Evolutionary conservation across 164 flowering plant species (phyloP).

Genomic region (Tinospora cordifolia): DNA sequence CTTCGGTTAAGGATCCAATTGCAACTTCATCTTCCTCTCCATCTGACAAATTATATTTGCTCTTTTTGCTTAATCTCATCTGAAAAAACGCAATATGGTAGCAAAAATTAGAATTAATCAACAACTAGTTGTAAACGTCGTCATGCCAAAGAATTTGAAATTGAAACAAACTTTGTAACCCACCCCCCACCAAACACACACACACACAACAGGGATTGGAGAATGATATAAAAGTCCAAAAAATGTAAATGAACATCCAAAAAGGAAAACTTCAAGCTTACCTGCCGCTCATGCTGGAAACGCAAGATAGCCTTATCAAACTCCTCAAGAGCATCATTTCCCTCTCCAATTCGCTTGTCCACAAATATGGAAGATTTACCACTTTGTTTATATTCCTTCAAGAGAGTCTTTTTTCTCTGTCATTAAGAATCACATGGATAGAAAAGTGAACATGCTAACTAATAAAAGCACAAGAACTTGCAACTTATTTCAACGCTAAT

Average conservation of each 20-base stretch:
- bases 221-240: neutral
- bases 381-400: constrained; percentile 83
- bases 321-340: constrained; percentile 57
- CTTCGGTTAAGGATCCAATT: constrained; percentile 32
- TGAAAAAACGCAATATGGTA: constrained; percentile 13
- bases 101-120: neutral
- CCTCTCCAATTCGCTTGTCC: constrained; percentile 93
- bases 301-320: constrained; percentile 83
- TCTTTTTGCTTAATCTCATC: constrained; percentile 57
- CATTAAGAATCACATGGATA: constrained; percentile 1
- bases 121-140: neutral
- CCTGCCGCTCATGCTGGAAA: constrained; percentile 88
- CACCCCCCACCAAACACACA: neutral
- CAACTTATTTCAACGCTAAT: neutral
- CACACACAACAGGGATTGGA: neutral
- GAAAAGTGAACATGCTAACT: neutral
- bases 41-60: constrained; percentile 78
- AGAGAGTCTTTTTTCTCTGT: constrained; percentile 77
- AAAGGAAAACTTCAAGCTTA: constrained; percentile 11
- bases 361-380: constrained; percentile 67
- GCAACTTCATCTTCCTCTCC: constrained; percentile 83
- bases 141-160: neutral
- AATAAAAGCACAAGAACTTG: neutral
- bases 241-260: neutral
- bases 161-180: neutral